Evolutionary conservation across 768 basidiomycete species (phyloP), one percentile per base, ranked within the genome.

Genomic region (Suillus spraguei): DNA sequence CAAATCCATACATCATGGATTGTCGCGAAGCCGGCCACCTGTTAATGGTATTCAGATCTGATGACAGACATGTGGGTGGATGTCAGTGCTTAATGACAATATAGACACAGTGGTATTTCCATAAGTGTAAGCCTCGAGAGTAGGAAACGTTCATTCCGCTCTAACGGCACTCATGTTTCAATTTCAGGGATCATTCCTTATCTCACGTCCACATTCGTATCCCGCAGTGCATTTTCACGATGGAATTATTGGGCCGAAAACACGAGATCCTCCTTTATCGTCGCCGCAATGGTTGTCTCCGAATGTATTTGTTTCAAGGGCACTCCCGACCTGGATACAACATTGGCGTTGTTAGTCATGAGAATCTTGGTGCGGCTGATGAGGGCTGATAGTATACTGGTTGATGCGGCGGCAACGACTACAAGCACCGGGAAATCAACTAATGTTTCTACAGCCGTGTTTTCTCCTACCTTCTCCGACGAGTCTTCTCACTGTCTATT

Each of bases 401-500:
- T 24, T 49, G 22, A 52, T 60, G 64, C 61, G 65, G 65, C 62
- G 60, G 67, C 58, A 66, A 63, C 33, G 47, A 38, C 60, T 70
- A 66, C 70, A 75, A 66, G 59, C 60, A 36, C 73, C 69, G 72
- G 68, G 14, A 68, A 61, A 47, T 42, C 53, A 56, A 50, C 54
- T 9, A 61, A 49, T 39, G 35, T 24, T 47, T 63, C 60, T 63
- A 54, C 49, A 64, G 50, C 38, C 53, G 61, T 63, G 49, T 53
- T 35, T 53, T 35, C 49, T 28, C 47, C 22, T 50, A 50, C 24
- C 69, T 64, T 59, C 59, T 50, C 66, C 61, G 64, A 62, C n/a
- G 38, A 11, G 33, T 36, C 13, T 71, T 76, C 74, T 62, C 74
- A 75, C 65, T 63, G 64, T 7, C 65, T 67, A 72, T 68, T 69